Evolutionary conservation across 2,329 filamentous ascomycete species (phyloP), one percentile per base, ranked within the genome.

Genomic region (Elsinoe fawcettii): DNA sequence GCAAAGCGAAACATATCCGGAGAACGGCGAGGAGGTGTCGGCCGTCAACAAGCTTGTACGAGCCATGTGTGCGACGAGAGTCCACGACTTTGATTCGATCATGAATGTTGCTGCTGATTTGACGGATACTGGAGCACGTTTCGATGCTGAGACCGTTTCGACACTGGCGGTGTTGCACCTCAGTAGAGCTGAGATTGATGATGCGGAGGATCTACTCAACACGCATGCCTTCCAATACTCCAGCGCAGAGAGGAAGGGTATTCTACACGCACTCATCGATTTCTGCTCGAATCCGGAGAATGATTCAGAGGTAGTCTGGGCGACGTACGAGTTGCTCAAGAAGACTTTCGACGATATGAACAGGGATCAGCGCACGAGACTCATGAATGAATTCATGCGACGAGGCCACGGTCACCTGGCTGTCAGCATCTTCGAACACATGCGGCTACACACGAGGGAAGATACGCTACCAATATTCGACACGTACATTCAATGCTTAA

Each of bases 371-470:
- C 86, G 92, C 8, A 83, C 85, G 12, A 71, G 77, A 23, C 76
- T 96, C 44, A 95, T 99, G 88, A 79, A 85, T 20, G 77, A 80
- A 20, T 96, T 97, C 72, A 96, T 97, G 73, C 95, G 95, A 67
- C 85, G 90, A 37, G 79, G 81, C 25, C 83, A 90, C 9, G 79
- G 88, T 11, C 91, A 97, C 66, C 90, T 96, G 80, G 91, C 88
- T 2, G 84, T 83, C 47, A 80, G 90, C 60, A 84, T 95, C 32
- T 96, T 99, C 71, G 88, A 88, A 12, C 89, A 96, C 69, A 97
- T 97, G 91, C 87, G 90, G n/a, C 80, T 86, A 53, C 85, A 90
- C 62, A 77, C 80, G 22, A 81, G 85, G 58, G 73, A 74, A 2
- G 73, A 75, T 1, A 80, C 82, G 20, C 82, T 86, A 0, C 90